Evolutionary conservation across 2,329 filamentous ascomycete species (phyloP), one percentile per base, ranked within the genome.

Genomic region (Fusarium heterosporum): DNA sequence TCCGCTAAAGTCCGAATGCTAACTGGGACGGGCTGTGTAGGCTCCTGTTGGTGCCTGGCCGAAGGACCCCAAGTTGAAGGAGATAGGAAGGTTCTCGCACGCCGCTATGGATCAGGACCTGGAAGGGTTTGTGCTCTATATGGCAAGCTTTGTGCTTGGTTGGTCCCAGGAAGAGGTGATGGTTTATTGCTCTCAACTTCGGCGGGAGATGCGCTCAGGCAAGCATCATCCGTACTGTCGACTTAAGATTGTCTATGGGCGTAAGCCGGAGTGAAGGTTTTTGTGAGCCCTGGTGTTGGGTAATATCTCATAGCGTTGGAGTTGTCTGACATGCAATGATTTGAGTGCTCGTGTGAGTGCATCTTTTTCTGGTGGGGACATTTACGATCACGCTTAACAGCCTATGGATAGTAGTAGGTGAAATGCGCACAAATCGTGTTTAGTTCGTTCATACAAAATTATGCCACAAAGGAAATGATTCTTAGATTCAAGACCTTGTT

Each of bases 151-250:
- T 8, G 60, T 64, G 8, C 4, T 64, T 10, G 61, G 60, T 1
- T 64, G 61, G 61, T 64, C 61, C 0, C 47, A 40, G 13, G 61
- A 64, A 8, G 53, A 64, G 17, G 61, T 64, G 1, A 34, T 16
- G 2, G 43, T 64, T 14, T 64, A 64, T 34, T 64, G 61, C n/a
- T 59, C 61, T 6, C 61, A 64, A 9, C 54, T 64, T 11, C 42
- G 61, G 4, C 49, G 47, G 8, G 61, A 64, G 26, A 14, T 64
- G 26, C 62, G 60, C 0, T 46, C 45, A 0, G 10, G 16, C 3
- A 60, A 22, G 16, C 12, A 50, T 12, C 61, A 64, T 17, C 61
- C 61, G 3, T 64, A 64, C 32, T 64, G 60, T 14, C 54, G 61
- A 6, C 14, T 64, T 4, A 47, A 12, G 16, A 50, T 64, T 6